phyloP scores from a whole-genome alignment of 306 rosid species.

The Gynostemma pentaphyllum region DNA sequence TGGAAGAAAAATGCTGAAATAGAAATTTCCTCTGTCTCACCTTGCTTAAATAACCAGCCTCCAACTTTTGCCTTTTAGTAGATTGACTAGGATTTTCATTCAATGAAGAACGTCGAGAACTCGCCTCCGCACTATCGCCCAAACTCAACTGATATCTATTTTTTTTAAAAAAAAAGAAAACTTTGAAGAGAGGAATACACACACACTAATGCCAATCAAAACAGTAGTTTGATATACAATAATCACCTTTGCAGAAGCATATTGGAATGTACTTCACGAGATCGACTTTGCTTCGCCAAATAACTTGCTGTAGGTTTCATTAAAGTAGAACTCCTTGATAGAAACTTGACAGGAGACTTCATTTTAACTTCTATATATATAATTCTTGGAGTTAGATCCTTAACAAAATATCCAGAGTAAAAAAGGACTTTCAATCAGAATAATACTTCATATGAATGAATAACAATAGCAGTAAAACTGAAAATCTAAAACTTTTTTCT shows the following conservation, averaged over 20 bases:
- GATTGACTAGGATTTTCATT: conserved; percentile 18
- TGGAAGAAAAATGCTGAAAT: neutral
- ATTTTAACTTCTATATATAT: conserved; percentile 14
- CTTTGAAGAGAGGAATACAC: neutral
- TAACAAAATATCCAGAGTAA: neutral
- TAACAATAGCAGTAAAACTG: neutral
- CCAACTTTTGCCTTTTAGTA: conserved; percentile 84
- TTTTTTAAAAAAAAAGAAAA: neutral
- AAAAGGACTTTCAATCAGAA: neutral
- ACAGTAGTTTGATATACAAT: neutral
- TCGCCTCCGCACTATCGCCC: conserved; percentile 10
- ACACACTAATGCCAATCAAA: conserved; percentile 12
- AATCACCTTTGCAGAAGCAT: conserved; percentile 23
- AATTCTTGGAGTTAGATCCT: conserved; percentile 2
- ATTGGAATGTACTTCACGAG: conserved; percentile 17
- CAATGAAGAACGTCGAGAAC: conserved; percentile 26
- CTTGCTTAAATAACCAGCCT: conserved; percentile 60
- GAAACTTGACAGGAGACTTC: conserved; percentile 22
- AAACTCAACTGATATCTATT: conserved; percentile 34
- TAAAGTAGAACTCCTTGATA: conserved; percentile 33
- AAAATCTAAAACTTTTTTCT: too few relatives aligned
- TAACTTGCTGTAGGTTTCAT: conserved; percentile 89
- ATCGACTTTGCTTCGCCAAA: conserved; percentile 58
- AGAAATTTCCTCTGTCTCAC: conserved; percentile 25
- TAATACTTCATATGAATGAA: neutral